Percentiles rank a stretch among this genome's conserved stretches.
phyloP scores from a whole-genome alignment of 2,329 filamentous ascomycete genomes.

The Calonectria naviculata region DNA sequence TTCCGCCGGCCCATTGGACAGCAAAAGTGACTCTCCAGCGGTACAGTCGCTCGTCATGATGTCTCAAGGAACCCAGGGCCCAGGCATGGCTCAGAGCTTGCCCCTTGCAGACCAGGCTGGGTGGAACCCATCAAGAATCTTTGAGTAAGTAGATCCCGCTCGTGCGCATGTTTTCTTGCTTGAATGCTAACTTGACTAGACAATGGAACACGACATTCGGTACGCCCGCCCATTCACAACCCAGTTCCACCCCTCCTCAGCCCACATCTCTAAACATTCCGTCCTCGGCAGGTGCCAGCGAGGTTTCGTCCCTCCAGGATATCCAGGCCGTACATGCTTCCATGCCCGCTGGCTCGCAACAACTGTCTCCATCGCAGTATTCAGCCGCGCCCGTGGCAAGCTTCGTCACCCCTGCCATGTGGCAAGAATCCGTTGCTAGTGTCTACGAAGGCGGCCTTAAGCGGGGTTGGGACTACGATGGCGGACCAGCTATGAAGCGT shows the following conservation, averaged over 20 bases:
- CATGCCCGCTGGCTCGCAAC: conserved; percentile 57
- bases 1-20: conserved; percentile 77
- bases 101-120: conserved; percentile 70
- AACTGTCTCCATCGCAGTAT: conserved; percentile 63
- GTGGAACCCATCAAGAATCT: conserved; percentile 90
- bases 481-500: conserved; percentile 46
- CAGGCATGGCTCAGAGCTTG: conserved; percentile 65
- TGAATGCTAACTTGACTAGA: conserved; percentile 56
- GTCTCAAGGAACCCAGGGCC: conserved; percentile 67
- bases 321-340: conserved; percentile 60
- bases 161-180: background rate
- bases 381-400: conserved; percentile 63
- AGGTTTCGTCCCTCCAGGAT: conserved; percentile 65
- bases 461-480: conserved; percentile 69
- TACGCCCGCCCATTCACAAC: conserved; percentile 61
- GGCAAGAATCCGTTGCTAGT: conserved; percentile 77
- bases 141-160: conserved; percentile 77
- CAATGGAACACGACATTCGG: conserved; percentile 97
- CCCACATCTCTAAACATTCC: conserved; percentile 64
- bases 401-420: conserved; percentile 78
- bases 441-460: conserved; percentile 76
- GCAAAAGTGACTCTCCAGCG: conserved; percentile 81
- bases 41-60: conserved; percentile 80
- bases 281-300: conserved; percentile 64
- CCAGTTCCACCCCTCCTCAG: conserved; percentile 51